A percentile compares a stretch with the other conserved stretches of the same genome.
phyloP scores from a whole-genome alignment of 1,139 yeast species.

The Lodderomyces oxycetoniae region DNA sequence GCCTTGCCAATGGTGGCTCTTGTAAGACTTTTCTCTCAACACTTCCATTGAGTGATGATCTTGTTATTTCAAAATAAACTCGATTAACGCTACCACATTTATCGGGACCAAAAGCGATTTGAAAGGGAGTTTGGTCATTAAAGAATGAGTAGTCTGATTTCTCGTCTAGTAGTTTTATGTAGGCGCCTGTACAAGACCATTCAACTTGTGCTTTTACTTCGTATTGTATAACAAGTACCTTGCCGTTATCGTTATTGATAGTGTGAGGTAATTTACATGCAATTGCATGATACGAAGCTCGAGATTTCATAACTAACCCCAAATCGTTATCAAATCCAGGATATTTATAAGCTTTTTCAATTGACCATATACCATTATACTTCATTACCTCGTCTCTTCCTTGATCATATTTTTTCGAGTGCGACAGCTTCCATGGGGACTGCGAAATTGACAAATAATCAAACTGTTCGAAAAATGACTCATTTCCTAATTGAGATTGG shows the following conservation, averaged over 20 bases:
- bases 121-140: conserved; percentile 56
- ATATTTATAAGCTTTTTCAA: conserved; percentile 48
- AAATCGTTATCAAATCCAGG: conserved; percentile 61
- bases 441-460: conserved; percentile 31
- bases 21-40: conserved; percentile 65
- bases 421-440: conserved; percentile 61
- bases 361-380: conserved; percentile 70
- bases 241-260: conserved; percentile 46
- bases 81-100: conserved; percentile 77
- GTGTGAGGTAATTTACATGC: conserved; percentile 53
- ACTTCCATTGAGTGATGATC: conserved; percentile 50
- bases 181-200: conserved; percentile 83
- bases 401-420: conserved; percentile 50
- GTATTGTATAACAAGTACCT: conserved; percentile 77
- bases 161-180: conserved; percentile 63
- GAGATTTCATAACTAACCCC: conserved; percentile 70
- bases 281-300: conserved; percentile 79
- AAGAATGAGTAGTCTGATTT: conserved; percentile 22
- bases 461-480: conserved; percentile 70
- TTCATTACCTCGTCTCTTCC: conserved; percentile 26
- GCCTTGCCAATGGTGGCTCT: conserved; percentile 63
- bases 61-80: conserved; percentile 68
- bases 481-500: conserved; percentile 22
- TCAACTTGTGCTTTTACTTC: conserved; percentile 81
- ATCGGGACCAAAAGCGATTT: conserved; percentile 94